phyloP scores from a whole-genome alignment of 2,329 filamentous ascomycete species.

The Knufia fluminis region DNA sequence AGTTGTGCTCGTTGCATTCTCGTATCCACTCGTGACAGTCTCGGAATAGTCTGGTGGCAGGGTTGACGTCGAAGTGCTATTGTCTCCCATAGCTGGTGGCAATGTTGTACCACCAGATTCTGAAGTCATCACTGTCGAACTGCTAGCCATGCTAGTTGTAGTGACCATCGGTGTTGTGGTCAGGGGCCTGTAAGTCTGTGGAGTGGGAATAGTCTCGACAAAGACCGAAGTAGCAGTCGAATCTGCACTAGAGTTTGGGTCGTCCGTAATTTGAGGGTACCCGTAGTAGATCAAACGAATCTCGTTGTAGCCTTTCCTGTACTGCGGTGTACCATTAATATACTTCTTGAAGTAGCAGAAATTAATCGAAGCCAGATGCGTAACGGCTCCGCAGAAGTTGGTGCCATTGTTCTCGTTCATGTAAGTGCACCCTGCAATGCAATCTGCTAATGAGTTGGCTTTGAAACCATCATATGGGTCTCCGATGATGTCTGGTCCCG shows the following conservation, averaged over 20 bases:
- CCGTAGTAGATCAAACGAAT: conserved; percentile 19
- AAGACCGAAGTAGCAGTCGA: conserved; percentile 11
- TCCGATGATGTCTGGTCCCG: conserved; percentile 13
- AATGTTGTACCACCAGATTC: background rate
- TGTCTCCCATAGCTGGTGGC: conserved; percentile 5
- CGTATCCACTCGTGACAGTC: background rate
- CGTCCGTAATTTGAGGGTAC: conserved; percentile 18
- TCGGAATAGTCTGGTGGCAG: conserved; percentile 4
- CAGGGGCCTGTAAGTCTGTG: conserved; percentile 13
- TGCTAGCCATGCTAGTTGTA: conserved; percentile 37
- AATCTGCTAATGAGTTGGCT: conserved; percentile 18
- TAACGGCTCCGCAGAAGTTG: conserved; percentile 17
- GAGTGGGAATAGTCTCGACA: conserved; percentile 13
- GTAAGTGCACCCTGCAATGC: conserved; percentile 17
- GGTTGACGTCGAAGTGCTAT: background rate
- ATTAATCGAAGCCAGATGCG: background rate
- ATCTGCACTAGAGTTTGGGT: conserved; percentile 12
- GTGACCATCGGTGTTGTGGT: conserved; percentile 8
- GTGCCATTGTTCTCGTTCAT: conserved; percentile 15
- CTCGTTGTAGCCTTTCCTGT: conserved; percentile 11
- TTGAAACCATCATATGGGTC: conserved; percentile 11
- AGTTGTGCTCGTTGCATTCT: background rate
- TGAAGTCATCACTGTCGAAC: conserved; percentile 39
- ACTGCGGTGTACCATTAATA: conserved; percentile 7
- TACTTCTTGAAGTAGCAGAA: conserved; percentile 19